Evolutionary conservation across 1,139 yeast species (phyloP).

Genomic region (Kluyveromyces sp.): DNA sequence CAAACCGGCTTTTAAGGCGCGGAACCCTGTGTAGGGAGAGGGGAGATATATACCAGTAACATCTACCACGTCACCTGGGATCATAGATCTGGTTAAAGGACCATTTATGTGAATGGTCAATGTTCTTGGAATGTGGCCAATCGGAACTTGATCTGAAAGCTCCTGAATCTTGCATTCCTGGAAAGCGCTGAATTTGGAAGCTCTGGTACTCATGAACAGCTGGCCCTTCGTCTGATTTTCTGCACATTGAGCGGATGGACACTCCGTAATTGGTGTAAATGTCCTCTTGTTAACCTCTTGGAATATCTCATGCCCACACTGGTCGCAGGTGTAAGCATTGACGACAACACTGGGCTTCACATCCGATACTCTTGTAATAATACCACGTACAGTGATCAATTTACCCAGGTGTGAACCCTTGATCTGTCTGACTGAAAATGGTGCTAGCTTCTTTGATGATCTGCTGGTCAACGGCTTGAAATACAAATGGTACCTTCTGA

Average conservation of each 20-base stretch:
- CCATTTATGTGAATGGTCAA: conserved; percentile 84
- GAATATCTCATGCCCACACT: conserved; percentile 93
- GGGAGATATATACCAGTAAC: conserved; percentile 90
- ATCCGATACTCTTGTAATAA: conserved; percentile 91
- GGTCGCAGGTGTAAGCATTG: conserved; percentile 94
- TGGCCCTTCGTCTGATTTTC: conserved; percentile 82
- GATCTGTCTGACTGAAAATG: conserved; percentile 83
- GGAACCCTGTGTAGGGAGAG: conserved; percentile 90
- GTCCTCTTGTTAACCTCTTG: conserved; percentile 86
- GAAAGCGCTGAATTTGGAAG: conserved; percentile 89
- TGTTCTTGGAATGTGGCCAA: conserved; percentile 92
- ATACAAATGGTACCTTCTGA: conserved; percentile 80
- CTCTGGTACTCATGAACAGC: conserved; percentile 87
- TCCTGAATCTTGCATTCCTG: conserved; percentile 96
- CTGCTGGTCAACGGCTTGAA: conserved; percentile 63
- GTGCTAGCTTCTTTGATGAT: conserved; percentile 35
- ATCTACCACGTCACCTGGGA: conserved; percentile 95
- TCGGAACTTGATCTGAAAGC: conserved; percentile 92
- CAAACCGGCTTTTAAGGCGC: conserved; percentile 85
- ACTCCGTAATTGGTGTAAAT: conserved; percentile 78
- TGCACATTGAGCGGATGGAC: conserved; percentile 74
- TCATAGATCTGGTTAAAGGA: conserved; percentile 73
- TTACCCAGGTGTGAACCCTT: conserved; percentile 81
- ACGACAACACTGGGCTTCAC: conserved; percentile 90
- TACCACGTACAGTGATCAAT: conserved; percentile 85